Percentiles rank a stretch among this genome's conserved stretches.
These are phyloP conservation scores for Tolypocladium tropicale DNA, from an alignment of 2,329 filamentous ascomycete species.

Conservation along the genomic window DNA sequence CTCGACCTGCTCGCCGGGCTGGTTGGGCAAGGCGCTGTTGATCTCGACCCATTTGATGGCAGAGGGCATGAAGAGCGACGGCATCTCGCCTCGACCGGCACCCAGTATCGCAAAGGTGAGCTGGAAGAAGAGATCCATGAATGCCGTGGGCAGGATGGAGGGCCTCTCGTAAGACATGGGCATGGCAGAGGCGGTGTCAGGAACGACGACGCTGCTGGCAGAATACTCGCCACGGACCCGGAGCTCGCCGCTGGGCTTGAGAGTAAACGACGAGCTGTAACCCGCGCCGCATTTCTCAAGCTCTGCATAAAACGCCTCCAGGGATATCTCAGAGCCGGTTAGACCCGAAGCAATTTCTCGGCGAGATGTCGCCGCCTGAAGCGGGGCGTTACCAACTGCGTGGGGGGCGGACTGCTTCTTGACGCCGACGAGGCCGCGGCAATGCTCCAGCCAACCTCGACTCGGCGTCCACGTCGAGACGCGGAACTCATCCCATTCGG, in stretches of 20 bases:
- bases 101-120: conserved; percentile 26
- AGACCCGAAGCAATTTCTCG: conserved; percentile 3
- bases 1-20: conserved; percentile 16
- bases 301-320: conserved; percentile 14
- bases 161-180: conserved; percentile 31
- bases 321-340: conserved; percentile 3
- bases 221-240: conserved; percentile 8
- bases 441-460: conserved; percentile 49
- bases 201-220: conserved; percentile 21
- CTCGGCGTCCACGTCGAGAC: conserved; percentile 42
- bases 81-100: conserved; percentile 18
- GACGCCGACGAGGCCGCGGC: conserved; percentile 39
- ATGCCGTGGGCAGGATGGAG: conserved; percentile 33
- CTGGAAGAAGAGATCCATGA: conserved; percentile 35
- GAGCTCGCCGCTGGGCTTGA: conserved; percentile 5
- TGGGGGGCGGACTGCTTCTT: conserved; percentile 9
- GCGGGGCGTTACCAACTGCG: conserved; percentile 8
- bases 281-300: conserved; percentile 13
- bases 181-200: conserved; percentile 34
- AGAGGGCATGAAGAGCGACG: conserved; percentile 25
- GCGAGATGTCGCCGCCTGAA: conserved; percentile 6
- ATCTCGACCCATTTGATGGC: conserved; percentile 21
- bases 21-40: conserved; percentile 11
- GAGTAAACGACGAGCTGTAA: conserved; percentile 14
- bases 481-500: conserved; percentile 44